These are phyloP conservation scores for Shiraia bambusicola DNA, from an alignment of 2,329 filamentous ascomycete species.

Conservation along the genomic window DNA sequence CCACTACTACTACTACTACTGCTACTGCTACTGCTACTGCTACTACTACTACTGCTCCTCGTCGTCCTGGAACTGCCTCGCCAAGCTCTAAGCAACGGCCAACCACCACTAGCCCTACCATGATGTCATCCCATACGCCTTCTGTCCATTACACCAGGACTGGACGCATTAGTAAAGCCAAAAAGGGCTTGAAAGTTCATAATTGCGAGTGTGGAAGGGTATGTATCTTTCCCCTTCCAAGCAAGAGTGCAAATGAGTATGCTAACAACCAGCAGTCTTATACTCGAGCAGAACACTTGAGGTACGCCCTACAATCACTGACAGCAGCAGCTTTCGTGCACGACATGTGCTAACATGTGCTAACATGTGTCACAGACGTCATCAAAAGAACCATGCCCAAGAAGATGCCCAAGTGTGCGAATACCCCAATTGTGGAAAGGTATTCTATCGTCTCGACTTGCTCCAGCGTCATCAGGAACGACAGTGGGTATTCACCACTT, in stretches of 20 bases:
- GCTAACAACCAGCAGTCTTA: constrained; percentile 46
- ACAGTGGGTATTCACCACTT: constrained; percentile 42
- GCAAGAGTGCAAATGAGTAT: not conserved
- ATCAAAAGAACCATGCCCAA: constrained; percentile 51
- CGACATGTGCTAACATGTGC: not conserved
- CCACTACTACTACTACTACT: too few relatives aligned
- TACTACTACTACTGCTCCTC: too few relatives aligned
- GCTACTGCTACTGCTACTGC: too few relatives aligned
- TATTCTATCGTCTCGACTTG: constrained; percentile 49
- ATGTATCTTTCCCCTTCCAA: constrained; percentile 20
- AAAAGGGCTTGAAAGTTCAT: constrained; percentile 51
- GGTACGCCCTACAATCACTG: constrained; percentile 28
- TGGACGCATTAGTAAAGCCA: constrained; percentile 51
- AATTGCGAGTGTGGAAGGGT: constrained; percentile 52
- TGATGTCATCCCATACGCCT: constrained; percentile 28
- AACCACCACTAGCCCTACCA: constrained; percentile 29
- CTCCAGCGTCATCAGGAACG: constrained; percentile 48
- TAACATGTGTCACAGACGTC: constrained; percentile 39
- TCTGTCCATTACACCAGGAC: constrained; percentile 48
- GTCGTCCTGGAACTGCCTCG: constrained; percentile 29
- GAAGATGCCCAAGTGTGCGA: constrained; percentile 46
- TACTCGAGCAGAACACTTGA: constrained; percentile 51
- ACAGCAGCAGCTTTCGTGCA: too few relatives aligned
- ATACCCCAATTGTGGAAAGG: constrained; percentile 44
- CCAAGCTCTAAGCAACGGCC: constrained; percentile 37